phyloP scores from a whole-genome alignment of 441 rosid species.

The Flueggea neowawraea region DNA sequence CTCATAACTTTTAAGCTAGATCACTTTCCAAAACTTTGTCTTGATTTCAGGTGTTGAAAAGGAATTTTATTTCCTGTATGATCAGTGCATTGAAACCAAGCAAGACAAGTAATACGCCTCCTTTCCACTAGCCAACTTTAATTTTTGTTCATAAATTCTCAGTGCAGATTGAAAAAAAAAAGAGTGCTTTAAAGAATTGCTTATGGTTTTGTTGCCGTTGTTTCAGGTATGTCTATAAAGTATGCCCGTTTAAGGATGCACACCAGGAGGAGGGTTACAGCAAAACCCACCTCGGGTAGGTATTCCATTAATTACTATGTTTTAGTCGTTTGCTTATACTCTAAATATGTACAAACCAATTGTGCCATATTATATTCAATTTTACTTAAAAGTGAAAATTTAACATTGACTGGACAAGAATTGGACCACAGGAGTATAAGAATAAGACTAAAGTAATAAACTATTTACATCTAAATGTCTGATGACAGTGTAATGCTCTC shows the following conservation, averaged over 20 bases:
- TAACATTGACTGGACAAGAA: too few relatives aligned
- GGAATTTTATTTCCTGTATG: conserved; percentile 35
- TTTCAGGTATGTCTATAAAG: conserved; percentile 39
- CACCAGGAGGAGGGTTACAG: conserved; percentile 32
- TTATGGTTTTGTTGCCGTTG: background rate
- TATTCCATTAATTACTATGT: background rate
- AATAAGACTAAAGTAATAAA: too few relatives aligned
- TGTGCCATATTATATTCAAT: too few relatives aligned
- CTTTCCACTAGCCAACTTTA: background rate
- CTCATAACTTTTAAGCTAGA: background rate
- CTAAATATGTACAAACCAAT: too few relatives aligned
- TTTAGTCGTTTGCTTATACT: too few relatives aligned
- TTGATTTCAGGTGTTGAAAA: conserved; percentile 29
- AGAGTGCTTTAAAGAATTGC: background rate
- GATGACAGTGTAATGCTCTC: too few relatives aligned
- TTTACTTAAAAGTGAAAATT: too few relatives aligned
- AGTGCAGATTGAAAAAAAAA: background rate
- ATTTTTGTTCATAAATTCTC: too few relatives aligned
- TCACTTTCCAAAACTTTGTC: background rate
- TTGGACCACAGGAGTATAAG: too few relatives aligned
- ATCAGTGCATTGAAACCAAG: conserved; percentile 33
- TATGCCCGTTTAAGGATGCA: conserved; percentile 39
- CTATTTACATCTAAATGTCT: too few relatives aligned
- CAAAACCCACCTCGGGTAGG: conserved; percentile 29
- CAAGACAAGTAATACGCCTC: conserved; percentile 26